Conservation (phyloP, 1,284 basidiomycete genomes). For the Rhodotorula sp. region DNA sequence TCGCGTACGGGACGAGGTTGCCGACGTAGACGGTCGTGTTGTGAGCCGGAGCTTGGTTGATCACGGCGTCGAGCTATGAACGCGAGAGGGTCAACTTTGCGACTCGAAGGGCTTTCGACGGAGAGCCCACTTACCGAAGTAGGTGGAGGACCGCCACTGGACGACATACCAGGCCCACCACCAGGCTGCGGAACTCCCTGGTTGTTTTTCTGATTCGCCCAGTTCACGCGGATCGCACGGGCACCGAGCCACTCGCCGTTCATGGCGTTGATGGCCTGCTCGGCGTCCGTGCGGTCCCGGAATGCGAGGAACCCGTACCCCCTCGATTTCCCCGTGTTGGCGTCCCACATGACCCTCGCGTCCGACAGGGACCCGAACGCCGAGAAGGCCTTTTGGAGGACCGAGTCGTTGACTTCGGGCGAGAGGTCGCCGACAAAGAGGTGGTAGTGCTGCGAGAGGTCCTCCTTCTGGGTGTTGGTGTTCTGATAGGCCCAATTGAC, state of each 20-base stretch:
- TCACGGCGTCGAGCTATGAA: conserved; percentile 80
- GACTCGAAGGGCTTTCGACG: too few species aligned
- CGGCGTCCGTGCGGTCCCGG: conserved; percentile 94
- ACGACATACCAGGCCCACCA: not conserved
- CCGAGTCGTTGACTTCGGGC: conserved; percentile 97
- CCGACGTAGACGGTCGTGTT: conserved; percentile 98
- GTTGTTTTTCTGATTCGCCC: conserved; percentile 95
- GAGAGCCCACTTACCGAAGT: not conserved
- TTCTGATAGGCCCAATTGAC: conserved; percentile 71
- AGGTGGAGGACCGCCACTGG: not conserved
- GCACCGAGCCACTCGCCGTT: conserved; percentile 99
- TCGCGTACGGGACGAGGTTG: conserved; percentile 92
- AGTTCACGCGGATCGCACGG: conserved; percentile 97
- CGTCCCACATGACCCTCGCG: conserved; percentile 99
- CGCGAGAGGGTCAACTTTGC: not conserved
- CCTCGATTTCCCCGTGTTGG: conserved; percentile 96
- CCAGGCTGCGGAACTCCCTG: conserved; percentile 48
- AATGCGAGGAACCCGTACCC: conserved; percentile 92
- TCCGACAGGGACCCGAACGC: conserved; percentile 93
- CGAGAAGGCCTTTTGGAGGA: conserved; percentile 90
- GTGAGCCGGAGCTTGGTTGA: conserved; percentile 82
- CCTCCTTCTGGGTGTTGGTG: conserved; percentile 78
- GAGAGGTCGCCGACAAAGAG: conserved; percentile 98
- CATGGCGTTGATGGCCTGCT: conserved; percentile 97
- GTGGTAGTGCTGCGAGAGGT: conserved; percentile 92